Evolutionary conservation across 75 land plant species (phyloP), one percentile per base, ranked within the genome.

Genomic region (Cupressus sempervirens): DNA sequence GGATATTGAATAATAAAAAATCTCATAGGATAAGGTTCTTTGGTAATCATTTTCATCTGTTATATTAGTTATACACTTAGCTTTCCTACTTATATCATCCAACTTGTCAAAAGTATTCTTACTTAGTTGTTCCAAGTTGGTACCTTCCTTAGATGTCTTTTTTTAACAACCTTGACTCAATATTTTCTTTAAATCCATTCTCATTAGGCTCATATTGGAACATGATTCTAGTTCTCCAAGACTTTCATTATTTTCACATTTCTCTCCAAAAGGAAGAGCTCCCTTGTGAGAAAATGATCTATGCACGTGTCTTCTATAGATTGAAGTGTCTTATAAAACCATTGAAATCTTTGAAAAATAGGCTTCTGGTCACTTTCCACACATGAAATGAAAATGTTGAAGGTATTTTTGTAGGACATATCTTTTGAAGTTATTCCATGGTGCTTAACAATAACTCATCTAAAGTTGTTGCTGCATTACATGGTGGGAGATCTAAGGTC

Each of bases 401-500:
- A 29, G 85, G 54, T 50, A 53, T 65, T 70, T 52, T 83, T 20
- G 40, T 81, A 38, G 88, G 88, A 54, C 35, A 87, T 10, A 87
- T 40, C 54, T 29, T 84, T 36, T 87, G 54, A 40, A 87, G 88
- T 40, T 81, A 85, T 73, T 87, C 86, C 75, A 83, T 87, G 36
- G 86, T 87, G 58, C 86, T 87, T 35, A 45, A 72, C 67, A 86
- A 73, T 73, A 87, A 35, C 88, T 88, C 86, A 32, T 89, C 83
- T 20, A 88, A 82, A 54, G 87, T 83, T 84, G 86, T 82, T 40
- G 86, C 85, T 10, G 84, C 82, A 46, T 81, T 58, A 58, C 85
- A 85, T 46, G 91, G 90, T 56, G 91, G 83, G 10, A 92, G 85
- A 48, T 88, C 88, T 34, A 92, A 68, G 36, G 85, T 29, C 38